Conservation (phyloP, 176 grass and related monocot species). For the Otatea glauca region DNA sequence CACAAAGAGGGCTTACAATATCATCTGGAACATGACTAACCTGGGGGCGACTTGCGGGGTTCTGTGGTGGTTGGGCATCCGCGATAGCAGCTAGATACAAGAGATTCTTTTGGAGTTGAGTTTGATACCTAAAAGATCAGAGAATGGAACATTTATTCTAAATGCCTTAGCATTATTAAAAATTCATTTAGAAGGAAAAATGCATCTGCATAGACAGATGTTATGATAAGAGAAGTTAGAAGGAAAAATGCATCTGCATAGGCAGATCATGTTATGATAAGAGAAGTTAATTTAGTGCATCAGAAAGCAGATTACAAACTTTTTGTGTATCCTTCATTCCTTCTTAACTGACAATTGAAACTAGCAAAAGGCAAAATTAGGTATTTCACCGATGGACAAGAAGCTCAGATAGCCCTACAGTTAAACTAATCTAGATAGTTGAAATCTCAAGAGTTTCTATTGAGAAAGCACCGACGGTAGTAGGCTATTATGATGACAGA, state of each 20-base stretch:
- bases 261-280: background rate
- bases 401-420: background rate
- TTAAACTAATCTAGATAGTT: constrained; percentile 17
- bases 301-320: constrained; percentile 10
- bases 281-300: background rate
- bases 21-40: constrained; percentile 41
- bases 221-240: constrained; percentile 6
- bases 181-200: background rate
- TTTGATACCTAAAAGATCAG: constrained; percentile 77
- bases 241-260: background rate
- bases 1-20: background rate
- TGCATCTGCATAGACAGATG: background rate
- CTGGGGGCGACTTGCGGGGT: constrained; percentile 75
- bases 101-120: constrained; percentile 97
- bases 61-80: constrained; percentile 83
- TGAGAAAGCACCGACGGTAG: background rate
- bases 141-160: constrained; percentile 35
- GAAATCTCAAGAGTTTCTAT: background rate
- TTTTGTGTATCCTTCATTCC: background rate
- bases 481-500: background rate
- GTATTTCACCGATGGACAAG: background rate
- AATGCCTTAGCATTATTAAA: constrained; percentile 25
- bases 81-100: constrained; percentile 94
- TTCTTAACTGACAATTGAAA: constrained; percentile 32
- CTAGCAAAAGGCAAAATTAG: constrained; percentile 22